These are phyloP conservation scores for Tricholoma matsutake DNA, from an alignment of 768 basidiomycete species.

Conservation along the genomic window DNA sequence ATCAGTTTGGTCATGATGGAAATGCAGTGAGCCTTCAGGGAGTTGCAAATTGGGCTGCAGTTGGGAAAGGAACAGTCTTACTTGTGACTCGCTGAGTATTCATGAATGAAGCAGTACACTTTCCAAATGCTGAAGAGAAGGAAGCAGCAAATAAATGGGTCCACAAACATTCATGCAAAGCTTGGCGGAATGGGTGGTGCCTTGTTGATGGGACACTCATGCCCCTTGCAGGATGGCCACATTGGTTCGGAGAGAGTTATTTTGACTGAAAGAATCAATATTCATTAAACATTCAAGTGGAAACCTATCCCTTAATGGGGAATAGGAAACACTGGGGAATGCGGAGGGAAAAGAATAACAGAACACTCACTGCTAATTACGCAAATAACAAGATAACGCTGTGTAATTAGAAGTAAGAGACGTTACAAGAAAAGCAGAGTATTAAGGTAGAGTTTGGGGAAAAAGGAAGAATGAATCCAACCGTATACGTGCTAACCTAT, in stretches of 20 bases:
- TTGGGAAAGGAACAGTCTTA: conserved; percentile 12
- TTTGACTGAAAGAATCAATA: conserved; percentile 28
- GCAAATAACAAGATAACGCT: too few relatives aligned
- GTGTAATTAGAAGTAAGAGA: too few relatives aligned
- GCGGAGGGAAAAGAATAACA: too few relatives aligned
- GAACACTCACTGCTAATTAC: too few relatives aligned
- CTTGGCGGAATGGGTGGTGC: conserved; percentile 18
- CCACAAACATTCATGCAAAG: conserved; percentile 14
- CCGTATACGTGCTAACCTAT: too few relatives aligned
- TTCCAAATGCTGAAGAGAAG: conserved; percentile 1
- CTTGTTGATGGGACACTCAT: conserved; percentile 20
- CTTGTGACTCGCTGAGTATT: conserved; percentile 12
- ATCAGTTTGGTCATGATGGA: conserved; percentile 16
- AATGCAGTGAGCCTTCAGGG: conserved; percentile 15
- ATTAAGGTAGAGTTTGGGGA: too few relatives aligned
- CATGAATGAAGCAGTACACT: conserved; percentile 1
- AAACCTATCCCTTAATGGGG: too few relatives aligned
- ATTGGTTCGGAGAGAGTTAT: conserved; percentile 22
- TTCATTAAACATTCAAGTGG: conserved; percentile 23
- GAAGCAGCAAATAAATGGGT: conserved; percentile 20
- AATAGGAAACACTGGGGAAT: too few relatives aligned
- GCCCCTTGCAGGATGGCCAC: conserved; percentile 15
- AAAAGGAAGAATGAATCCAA: too few relatives aligned
- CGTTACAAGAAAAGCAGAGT: too few relatives aligned
- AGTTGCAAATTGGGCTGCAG: conserved; percentile 22